Evolutionary conservation across 2,329 filamentous ascomycete species (phyloP).

Genomic region (Arachnopeziza araneosa): DNA sequence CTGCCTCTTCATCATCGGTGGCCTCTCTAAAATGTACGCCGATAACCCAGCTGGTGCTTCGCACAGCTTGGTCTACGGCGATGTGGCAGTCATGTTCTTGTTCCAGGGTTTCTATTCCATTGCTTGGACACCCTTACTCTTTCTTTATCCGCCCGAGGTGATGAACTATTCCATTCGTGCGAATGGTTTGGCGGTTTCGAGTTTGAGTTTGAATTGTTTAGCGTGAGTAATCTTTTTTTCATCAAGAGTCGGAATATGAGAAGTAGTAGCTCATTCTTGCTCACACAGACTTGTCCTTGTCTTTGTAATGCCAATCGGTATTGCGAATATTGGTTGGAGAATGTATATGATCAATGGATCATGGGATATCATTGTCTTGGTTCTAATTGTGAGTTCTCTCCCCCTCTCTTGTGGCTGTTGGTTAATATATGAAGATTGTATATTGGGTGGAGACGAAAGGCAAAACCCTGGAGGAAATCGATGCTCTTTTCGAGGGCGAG

Average conservation of each 20-base stretch:
- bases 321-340: slow-evolving; percentile 36
- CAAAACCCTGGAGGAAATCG: slow-evolving; percentile 35
- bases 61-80: slow-evolving; percentile 33
- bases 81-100: slow-evolving; percentile 44
- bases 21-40: slow-evolving; percentile 37
- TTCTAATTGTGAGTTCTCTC: slow-evolving; percentile 17
- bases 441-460: slow-evolving; percentile 36
- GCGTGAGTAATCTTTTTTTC: not conserved
- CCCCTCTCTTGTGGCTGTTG: slow-evolving; percentile 9
- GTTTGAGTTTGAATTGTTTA: not conserved
- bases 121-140: slow-evolving; percentile 43
- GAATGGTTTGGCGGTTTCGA: slow-evolving; percentile 38
- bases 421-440: not conserved
- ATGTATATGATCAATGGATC: slow-evolving; percentile 41
- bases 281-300: slow-evolving; percentile 32
- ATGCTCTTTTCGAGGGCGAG: slow-evolving; percentile 33
- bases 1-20: slow-evolving; percentile 47
- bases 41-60: not conserved
- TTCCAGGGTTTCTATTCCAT: slow-evolving; percentile 47
- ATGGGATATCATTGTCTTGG: slow-evolving; percentile 13
- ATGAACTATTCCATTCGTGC: slow-evolving; percentile 45
- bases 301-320: slow-evolving; percentile 40
- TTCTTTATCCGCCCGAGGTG: slow-evolving; percentile 44
- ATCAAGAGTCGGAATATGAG: no score
- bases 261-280: not conserved